Evolutionary conservation across 306 rosid species (phyloP).

Genomic region (Vigna radiata): DNA sequence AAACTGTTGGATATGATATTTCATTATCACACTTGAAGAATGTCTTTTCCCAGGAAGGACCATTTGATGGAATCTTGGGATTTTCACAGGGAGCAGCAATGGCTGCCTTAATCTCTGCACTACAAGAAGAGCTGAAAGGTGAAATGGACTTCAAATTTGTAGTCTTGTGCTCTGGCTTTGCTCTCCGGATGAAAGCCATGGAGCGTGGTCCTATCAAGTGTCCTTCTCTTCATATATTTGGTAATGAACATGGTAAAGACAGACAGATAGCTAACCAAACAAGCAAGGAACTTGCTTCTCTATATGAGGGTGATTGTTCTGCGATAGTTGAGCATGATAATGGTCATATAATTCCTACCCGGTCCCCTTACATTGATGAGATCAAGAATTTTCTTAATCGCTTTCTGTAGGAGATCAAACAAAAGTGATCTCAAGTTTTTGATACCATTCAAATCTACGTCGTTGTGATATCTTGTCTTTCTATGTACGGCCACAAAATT

Average conservation of each 20-base stretch:
- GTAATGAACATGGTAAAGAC: slow-evolving; percentile 74
- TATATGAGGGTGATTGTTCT: slow-evolving; percentile 66
- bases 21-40: slow-evolving; percentile 67
- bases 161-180: slow-evolving; percentile 82
- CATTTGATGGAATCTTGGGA: slow-evolving; percentile 87
- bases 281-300: slow-evolving; percentile 75
- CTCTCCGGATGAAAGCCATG: slow-evolving; percentile 50
- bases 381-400: slow-evolving; percentile 71
- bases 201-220: slow-evolving; percentile 54
- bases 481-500: neutral
- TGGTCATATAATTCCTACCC: slow-evolving; percentile 89
- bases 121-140: slow-evolving; percentile 51
- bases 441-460: neutral
- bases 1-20: slow-evolving; percentile 71
- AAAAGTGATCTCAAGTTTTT: neutral
- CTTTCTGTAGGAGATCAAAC: slow-evolving; percentile 47
- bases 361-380: slow-evolving; percentile 76
- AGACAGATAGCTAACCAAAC: slow-evolving; percentile 77
- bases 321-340: slow-evolving; percentile 69
- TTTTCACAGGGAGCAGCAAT: slow-evolving; percentile 96
- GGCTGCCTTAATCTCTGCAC: slow-evolving; percentile 73
- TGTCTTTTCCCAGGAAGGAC: slow-evolving; percentile 65
- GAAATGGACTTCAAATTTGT: slow-evolving; percentile 70
- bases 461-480: slow-evolving; percentile 19
- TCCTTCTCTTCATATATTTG: slow-evolving; percentile 87